These are phyloP conservation scores for Cyphellophora attinorum DNA, from an alignment of 2,329 filamentous ascomycete species.

Conservation along the genomic window DNA sequence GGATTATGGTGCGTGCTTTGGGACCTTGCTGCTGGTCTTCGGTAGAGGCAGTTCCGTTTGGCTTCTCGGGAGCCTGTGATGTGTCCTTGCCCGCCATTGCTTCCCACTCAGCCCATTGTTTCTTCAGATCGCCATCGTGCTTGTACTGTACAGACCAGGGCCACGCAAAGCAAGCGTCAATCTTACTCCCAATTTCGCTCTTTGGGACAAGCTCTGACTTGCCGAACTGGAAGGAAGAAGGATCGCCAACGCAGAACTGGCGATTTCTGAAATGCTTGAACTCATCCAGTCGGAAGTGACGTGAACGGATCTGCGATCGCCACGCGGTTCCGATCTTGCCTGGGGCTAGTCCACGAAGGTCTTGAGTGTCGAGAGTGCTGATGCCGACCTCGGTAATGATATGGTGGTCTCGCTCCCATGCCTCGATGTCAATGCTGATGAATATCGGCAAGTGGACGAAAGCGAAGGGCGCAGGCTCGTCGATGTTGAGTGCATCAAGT, in stretches of 20 bases:
- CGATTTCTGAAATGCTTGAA: slow-evolving; percentile 56
- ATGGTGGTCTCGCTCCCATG: slow-evolving; percentile 57
- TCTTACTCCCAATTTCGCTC: slow-evolving; percentile 31
- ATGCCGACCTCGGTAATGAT: slow-evolving; percentile 80
- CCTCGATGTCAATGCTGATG: slow-evolving; percentile 73
- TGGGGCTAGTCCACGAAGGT: slow-evolving; percentile 46
- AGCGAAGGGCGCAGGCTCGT: slow-evolving; percentile 34
- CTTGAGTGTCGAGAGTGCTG: slow-evolving; percentile 64
- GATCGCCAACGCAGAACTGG: slow-evolving; percentile 61
- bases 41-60: slow-evolving; percentile 4
- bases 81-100: slow-evolving; percentile 1
- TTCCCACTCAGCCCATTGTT: slow-evolving; percentile 4
- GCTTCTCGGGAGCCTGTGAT: neutral
- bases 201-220: slow-evolving; percentile 45
- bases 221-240: slow-evolving; percentile 66
- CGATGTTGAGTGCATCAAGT: slow-evolving; percentile 32
- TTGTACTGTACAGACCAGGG: slow-evolving; percentile 37
- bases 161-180: slow-evolving; percentile 48
- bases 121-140: slow-evolving; percentile 9
- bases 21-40: slow-evolving; percentile 7
- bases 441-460: slow-evolving; percentile 56
- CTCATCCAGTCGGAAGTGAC: slow-evolving; percentile 71
- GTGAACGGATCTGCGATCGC: slow-evolving; percentile 55
- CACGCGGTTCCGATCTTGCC: slow-evolving; percentile 56
- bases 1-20: slow-evolving; percentile 51